Conservation (phyloP, 257 asterid species). For the Petrea volubilis region DNA sequence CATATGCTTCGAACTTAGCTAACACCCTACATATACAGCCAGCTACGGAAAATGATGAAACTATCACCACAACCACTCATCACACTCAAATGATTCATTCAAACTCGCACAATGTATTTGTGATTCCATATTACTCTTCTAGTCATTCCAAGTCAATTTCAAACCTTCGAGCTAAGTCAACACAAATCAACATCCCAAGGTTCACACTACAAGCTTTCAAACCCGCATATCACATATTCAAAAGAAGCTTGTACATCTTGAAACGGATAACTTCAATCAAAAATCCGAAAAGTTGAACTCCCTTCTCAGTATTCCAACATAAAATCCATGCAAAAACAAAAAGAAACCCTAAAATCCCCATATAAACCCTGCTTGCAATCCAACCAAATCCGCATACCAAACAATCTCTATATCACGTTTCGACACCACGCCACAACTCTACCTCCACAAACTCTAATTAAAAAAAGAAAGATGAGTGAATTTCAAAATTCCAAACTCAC, state of each 20-base stretch:
- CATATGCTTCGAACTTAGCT: neutral
- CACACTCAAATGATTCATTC: too few species aligned
- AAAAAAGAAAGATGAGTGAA: too few species aligned
- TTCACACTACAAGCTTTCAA: neutral
- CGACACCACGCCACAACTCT: conserved; percentile 42
- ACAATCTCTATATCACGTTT: neutral
- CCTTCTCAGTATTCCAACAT: neutral
- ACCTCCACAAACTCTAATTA: too few species aligned
- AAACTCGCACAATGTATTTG: too few species aligned
- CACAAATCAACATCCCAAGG: neutral
- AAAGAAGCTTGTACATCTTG: neutral
- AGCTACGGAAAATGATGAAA: too few species aligned
- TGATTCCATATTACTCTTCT: too few species aligned
- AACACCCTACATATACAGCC: neutral
- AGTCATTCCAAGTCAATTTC: too few species aligned
- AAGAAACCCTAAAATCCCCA: neutral
- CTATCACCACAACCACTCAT: neutral
- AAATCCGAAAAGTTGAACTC: too few species aligned
- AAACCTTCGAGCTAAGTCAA: neutral
- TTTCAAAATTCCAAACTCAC: conserved; percentile 47
- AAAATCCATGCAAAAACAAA: neutral
- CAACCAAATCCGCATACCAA: neutral
- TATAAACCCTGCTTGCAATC: neutral
- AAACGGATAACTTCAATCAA: neutral
- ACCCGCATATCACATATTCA: neutral